Evolutionary conservation across 805 yeast species (phyloP).

Genomic region (Candida glaebosa): DNA sequence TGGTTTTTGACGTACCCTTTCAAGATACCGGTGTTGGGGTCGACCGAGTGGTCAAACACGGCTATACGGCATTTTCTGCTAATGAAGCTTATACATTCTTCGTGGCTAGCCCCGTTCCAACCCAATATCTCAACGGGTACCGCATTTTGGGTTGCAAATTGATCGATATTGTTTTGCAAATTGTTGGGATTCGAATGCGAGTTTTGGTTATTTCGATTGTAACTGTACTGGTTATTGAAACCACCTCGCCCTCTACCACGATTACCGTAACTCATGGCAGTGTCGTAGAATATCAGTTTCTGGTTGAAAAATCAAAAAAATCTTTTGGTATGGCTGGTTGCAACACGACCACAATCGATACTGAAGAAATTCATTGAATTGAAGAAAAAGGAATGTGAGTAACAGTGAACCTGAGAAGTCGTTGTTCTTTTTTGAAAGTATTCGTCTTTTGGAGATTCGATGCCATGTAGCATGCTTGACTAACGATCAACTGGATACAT

Average conservation of each 20-base stretch:
- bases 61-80: constrained; percentile 61
- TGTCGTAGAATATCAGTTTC: no score
- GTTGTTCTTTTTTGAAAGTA: no score
- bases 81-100: constrained; percentile 66
- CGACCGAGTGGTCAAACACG: constrained; percentile 50
- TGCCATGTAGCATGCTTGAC: no score
- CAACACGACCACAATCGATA: not conserved
- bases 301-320: not conserved
- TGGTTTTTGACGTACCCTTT: constrained; percentile 55
- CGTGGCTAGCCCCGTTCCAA: constrained; percentile 77
- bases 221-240: constrained; percentile 11
- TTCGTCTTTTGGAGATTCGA: no score
- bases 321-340: not conserved
- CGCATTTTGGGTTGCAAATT: constrained; percentile 27
- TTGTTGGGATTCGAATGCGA: constrained; percentile 9
- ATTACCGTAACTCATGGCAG: constrained; percentile 27
- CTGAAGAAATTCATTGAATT: not conserved
- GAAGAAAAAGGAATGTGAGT: not conserved
- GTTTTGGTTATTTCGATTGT: constrained; percentile 13
- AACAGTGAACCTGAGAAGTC: not conserved
- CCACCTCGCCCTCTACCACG: constrained; percentile 36
- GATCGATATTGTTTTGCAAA: constrained; percentile 20
- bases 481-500: no score
- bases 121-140: constrained; percentile 63
- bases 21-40: constrained; percentile 47